phyloP scores from a whole-genome alignment of 2,329 filamentous ascomycete species.

The Thielaviopsis ethacetica region DNA sequence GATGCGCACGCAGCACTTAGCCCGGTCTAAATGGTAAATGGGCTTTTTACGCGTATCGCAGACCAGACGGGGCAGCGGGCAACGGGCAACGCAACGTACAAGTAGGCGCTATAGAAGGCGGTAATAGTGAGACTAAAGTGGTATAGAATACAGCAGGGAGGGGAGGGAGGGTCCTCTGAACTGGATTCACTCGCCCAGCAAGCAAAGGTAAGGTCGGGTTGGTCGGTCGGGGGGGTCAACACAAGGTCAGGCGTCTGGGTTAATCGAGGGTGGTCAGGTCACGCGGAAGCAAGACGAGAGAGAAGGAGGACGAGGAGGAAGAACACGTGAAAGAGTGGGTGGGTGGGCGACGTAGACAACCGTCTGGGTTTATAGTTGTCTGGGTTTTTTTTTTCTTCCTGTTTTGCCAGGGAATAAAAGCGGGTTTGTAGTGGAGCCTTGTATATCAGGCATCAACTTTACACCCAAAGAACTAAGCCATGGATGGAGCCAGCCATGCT shows the following conservation, averaged over 20 bases:
- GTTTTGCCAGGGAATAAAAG: background rate
- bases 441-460: background rate
- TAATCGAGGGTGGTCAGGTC: conserved; percentile 16
- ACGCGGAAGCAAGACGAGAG: conserved; percentile 19
- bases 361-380: conserved; percentile 6
- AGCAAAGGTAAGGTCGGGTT: background rate
- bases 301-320: conserved; percentile 19
- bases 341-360: conserved; percentile 6
- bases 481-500: too few species aligned
- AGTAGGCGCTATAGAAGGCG: background rate
- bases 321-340: conserved; percentile 25
- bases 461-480: background rate
- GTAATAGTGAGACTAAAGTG: background rate
- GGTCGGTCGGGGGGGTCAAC: background rate
- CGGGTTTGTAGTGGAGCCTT: background rate
- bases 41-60: background rate
- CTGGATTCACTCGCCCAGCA: background rate
- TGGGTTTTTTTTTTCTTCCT: conserved; percentile 2
- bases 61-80: background rate
- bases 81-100: too few species aligned
- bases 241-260: conserved; percentile 4
- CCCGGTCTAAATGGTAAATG: conserved; percentile 2
- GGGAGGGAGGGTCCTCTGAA: background rate
- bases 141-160: background rate
- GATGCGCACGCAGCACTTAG: background rate